Conservation (phyloP, 2,329 filamentous ascomycete genomes). For the Sphaerulina musiva region DNA sequence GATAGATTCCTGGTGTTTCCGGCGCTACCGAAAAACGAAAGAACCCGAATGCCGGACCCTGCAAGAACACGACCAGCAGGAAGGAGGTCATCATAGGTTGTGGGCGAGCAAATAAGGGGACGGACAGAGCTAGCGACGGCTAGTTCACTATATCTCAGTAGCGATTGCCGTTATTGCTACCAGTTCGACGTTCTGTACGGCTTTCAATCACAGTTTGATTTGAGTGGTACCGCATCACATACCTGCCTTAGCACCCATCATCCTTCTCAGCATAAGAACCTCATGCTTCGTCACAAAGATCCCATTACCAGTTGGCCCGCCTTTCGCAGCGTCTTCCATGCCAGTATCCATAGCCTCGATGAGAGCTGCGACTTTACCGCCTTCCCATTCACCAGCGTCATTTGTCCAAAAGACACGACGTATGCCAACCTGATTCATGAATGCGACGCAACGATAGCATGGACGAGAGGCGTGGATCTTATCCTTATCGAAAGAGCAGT, state of each 20-base stretch:
- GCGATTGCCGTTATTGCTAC: too few relatives aligned
- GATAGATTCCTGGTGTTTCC: too few relatives aligned
- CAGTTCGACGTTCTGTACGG: too few relatives aligned
- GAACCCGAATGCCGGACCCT: too few relatives aligned
- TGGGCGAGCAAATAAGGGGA: too few relatives aligned
- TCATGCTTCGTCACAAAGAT: constrained; percentile 51
- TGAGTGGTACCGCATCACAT: neutral
- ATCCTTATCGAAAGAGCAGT: constrained; percentile 16
- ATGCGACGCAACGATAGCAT: constrained; percentile 48
- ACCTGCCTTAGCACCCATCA: constrained; percentile 27
- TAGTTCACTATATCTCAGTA: too few relatives aligned
- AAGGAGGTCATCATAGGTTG: too few relatives aligned
- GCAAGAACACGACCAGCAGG: too few relatives aligned
- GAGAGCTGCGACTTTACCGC: constrained; percentile 46
- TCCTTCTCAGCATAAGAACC: constrained; percentile 42
- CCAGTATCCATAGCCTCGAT: constrained; percentile 41
- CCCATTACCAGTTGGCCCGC: constrained; percentile 23
- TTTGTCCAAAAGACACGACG: constrained; percentile 51
- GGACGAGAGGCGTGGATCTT: constrained; percentile 40
- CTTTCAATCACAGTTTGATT: too few relatives aligned
- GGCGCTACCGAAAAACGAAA: too few relatives aligned
- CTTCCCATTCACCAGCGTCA: constrained; percentile 44
- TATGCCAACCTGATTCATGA: constrained; percentile 49
- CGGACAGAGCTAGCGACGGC: too few relatives aligned
- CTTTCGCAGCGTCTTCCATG: constrained; percentile 21